Conservation (phyloP, 306 rosid species). For the Vigna mungo region DNA sequence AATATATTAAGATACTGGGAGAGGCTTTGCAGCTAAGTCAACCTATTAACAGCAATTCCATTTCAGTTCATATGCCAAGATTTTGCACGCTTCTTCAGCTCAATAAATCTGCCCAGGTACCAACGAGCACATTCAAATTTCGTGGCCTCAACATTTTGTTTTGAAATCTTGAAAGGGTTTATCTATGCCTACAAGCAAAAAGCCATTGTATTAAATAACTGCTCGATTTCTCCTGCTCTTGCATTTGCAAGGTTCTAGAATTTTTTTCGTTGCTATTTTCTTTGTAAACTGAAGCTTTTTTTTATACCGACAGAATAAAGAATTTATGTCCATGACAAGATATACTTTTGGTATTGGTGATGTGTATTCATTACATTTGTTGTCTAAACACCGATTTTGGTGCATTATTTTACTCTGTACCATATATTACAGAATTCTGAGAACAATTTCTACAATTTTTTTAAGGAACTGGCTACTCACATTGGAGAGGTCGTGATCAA, state of each 20-base stretch:
- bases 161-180: slow-evolving; percentile 20
- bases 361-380: neutral
- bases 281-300: neutral
- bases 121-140: slow-evolving; percentile 7
- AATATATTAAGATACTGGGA: slow-evolving; percentile 95
- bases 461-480: slow-evolving; percentile 91
- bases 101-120: slow-evolving; percentile 97
- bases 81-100: slow-evolving; percentile 98
- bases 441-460: slow-evolving; percentile 26
- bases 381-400: neutral
- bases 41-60: slow-evolving; percentile 94
- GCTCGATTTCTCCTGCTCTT: neutral
- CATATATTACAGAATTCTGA: slow-evolving; percentile 34
- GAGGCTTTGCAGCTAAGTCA: slow-evolving; percentile 97
- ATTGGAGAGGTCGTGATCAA: slow-evolving; percentile 97
- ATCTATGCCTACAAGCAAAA: neutral
- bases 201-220: slow-evolving; percentile 19
- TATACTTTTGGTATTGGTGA: neutral
- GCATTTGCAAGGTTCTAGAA: slow-evolving; percentile 13
- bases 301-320: neutral
- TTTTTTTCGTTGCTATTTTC: slow-evolving; percentile 1
- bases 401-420: neutral
- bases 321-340: neutral
- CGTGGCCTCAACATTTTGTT: neutral
- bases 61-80: slow-evolving; percentile 96